Evolutionary conservation across 2,329 filamentous ascomycete genomes (phyloP).

Genomic region (Colletotrichum limetticola): DNA sequence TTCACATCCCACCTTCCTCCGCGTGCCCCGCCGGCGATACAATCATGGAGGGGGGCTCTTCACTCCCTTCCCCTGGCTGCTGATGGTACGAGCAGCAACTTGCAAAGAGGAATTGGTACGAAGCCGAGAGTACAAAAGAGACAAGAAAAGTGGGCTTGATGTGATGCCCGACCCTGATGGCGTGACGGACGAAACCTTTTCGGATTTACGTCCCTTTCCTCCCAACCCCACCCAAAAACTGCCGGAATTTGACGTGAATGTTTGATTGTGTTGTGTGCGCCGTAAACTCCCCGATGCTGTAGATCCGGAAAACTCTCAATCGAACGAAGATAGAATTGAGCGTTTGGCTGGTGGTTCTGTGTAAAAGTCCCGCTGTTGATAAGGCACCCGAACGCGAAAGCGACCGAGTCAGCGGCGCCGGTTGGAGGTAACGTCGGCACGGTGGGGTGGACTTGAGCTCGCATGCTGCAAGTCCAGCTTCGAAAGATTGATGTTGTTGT

Average conservation of each 20-base stretch:
- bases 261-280: background rate
- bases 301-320: background rate
- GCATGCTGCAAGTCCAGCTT: background rate
- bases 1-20: background rate
- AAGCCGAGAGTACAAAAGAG: background rate
- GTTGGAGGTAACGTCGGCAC: background rate
- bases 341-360: background rate
- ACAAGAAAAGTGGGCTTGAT: conserved; percentile 12
- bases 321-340: background rate
- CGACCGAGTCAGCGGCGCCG: background rate
- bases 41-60: background rate
- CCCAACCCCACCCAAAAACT: background rate
- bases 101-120: background rate
- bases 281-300: conserved; percentile 1
- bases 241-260: background rate
- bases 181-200: conserved; percentile 1
- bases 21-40: conserved; percentile 14
- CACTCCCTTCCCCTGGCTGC: background rate
- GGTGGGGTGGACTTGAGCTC: background rate
- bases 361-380: too few species aligned
- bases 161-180: conserved; percentile 25
- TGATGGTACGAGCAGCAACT: background rate
- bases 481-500: background rate
- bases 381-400: background rate
- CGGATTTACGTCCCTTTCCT: background rate